Percentiles rank a stretch among this genome's conserved stretches.
Conservation (phyloP, 2,329 filamentous ascomycete genomes). For the Coniochaeta sp. region DNA sequence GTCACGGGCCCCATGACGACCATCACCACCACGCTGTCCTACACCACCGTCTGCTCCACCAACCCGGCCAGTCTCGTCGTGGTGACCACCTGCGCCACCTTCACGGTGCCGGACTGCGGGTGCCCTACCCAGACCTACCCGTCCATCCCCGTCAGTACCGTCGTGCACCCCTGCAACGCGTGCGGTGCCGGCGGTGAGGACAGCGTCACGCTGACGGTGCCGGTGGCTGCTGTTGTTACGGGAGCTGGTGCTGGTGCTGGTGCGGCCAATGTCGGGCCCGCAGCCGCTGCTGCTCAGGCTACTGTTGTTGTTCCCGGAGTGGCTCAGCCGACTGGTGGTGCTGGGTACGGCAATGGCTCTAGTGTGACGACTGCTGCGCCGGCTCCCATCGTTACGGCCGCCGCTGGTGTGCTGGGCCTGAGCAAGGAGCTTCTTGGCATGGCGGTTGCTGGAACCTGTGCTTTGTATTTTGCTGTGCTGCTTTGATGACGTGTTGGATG, state of each 20-base stretch:
- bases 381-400: not conserved
- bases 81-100: conserved; percentile 25
- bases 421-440: not conserved
- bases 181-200: not conserved
- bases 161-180: not conserved
- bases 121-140: conserved; percentile 8
- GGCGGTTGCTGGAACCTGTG: not conserved
- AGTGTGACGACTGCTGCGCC: not conserved
- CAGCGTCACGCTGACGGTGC: not conserved
- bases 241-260: too few relatives aligned
- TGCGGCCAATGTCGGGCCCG: not conserved
- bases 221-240: not conserved
- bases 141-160: not conserved
- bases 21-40: conserved; percentile 23
- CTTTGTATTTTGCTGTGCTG: not conserved
- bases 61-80: conserved; percentile 23
- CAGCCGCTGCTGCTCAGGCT: not conserved
- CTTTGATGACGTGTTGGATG: too few relatives aligned
- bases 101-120: conserved; percentile 17
- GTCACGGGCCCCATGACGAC: conserved; percentile 10
- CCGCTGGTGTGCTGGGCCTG: not conserved
- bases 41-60: conserved; percentile 26
- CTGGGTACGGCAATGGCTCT: too few relatives aligned
- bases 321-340: not conserved
- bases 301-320: too few relatives aligned